Base-by-base conservation (phyloP, 495 filamentous ascomycete genomes). In the Penicillium ochrochloron region DNA sequence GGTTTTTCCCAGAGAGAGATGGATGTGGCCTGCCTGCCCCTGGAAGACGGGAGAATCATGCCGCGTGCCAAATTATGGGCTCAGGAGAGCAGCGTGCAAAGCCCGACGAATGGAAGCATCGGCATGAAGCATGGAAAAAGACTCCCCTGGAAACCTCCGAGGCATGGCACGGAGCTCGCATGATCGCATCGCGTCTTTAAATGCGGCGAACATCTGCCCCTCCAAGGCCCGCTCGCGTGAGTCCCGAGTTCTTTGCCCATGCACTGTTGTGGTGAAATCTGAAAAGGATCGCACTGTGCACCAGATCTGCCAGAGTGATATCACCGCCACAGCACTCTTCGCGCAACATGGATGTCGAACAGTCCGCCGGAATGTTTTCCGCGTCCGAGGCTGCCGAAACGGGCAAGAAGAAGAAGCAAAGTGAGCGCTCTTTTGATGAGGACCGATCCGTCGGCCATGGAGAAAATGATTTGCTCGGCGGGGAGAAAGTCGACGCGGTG, bases 401-500 rank as follows among this genome's bases (percentile, higher is more conserved):
- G 23, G 19, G 11, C 39, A 67, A 63, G 15, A 53, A 61, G 15
- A 53, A 61, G 17, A 52, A 60, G 52, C 19, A 23, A 46, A 55
- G 51, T 35, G 42, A 59, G n/a, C 17, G 23, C 51, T 67, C 62
- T 0, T 15, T 66, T 8, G 57, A 44, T 23, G 64, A 63, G 23
- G 62, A 68, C 5, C 66, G 66, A 29, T 71, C 68, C 5, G 61
- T 71, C 14, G 52, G 46, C 41, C 64, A 75, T 55, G 79, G 76
- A 37, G 80, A 80, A 60, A 82, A 87, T 59, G 76, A 88, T 54
- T 73, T 88, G 8, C 73, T 80, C 9, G 76, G 83, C 52, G 78
- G 83, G 55, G 73, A 77, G 60, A 71, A 73, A 2, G 73, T 86
- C 52, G 88, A 91, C 65, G 85, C 84, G n/a, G 87, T 83, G 11